Evolutionary conservation across 2,329 filamentous ascomycete genomes (phyloP).

Genomic region (Dactylellina drechsleri): DNA sequence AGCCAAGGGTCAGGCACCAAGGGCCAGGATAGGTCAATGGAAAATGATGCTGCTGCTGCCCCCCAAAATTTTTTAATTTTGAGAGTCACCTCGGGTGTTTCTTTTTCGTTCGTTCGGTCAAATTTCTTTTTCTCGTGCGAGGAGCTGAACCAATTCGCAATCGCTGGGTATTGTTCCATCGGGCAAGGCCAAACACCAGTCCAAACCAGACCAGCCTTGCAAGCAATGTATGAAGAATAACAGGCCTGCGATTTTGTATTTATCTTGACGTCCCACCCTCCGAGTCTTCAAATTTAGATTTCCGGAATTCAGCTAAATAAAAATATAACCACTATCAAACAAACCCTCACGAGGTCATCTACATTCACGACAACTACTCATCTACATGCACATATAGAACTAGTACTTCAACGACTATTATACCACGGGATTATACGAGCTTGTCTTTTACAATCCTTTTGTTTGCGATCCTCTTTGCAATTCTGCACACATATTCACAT

Average conservation of each 20-base stretch:
- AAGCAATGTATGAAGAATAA: too few relatives aligned
- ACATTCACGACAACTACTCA: conserved; percentile 32
- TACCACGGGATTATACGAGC: not conserved
- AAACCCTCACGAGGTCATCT: conserved; percentile 29
- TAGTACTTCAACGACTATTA: conserved; percentile 11
- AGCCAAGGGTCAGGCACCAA: conserved; percentile 52
- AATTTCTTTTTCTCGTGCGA: conserved; percentile 52
- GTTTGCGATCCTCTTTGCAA: too few relatives aligned
- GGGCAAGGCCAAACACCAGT: conserved; percentile 49
- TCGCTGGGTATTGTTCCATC: conserved; percentile 52
- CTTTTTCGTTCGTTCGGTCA: conserved; percentile 26
- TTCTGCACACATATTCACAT: not conserved
- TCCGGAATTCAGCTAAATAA: conserved; percentile 46
- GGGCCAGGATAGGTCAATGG: conserved; percentile 52
- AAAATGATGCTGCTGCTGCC: conserved; percentile 37
- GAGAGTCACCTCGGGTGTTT: conserved; percentile 8
- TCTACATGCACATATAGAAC: conserved; percentile 14
- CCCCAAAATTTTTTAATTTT: conserved; percentile 47
- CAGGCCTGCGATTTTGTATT: conserved; percentile 17
- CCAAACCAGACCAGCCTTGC: conserved; percentile 17
- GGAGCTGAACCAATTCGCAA: conserved; percentile 55
- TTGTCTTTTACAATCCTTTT: too few relatives aligned
- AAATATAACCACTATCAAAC: conserved; percentile 2
- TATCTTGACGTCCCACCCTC: conserved; percentile 55
- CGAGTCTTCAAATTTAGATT: conserved; percentile 38